phyloP scores from a whole-genome alignment of 176 grass and related monocot species.

The maize (Zea mays) region DNA sequence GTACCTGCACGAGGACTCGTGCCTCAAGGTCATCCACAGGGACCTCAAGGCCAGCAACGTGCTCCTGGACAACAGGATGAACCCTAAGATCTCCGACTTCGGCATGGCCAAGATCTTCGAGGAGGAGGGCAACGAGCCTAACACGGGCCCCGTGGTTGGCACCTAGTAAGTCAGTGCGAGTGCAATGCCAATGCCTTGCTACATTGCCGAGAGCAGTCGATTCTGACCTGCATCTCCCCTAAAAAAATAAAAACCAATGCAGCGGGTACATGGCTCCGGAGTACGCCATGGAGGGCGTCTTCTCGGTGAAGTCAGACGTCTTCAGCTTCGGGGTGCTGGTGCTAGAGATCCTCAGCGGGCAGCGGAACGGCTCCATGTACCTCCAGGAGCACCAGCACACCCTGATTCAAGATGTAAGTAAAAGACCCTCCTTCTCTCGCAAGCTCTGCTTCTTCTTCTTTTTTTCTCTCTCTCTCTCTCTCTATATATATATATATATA shows the following conservation, averaged over 20 bases:
- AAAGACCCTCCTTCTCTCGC: too few relatives aligned
- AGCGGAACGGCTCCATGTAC: slow-evolving; percentile 68
- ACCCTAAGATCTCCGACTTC: slow-evolving; percentile 95
- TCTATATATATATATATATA: too few relatives aligned
- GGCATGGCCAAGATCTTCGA: slow-evolving; percentile 93
- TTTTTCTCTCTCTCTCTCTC: too few relatives aligned
- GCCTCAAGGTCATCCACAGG: slow-evolving; percentile 73
- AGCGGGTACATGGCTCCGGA: slow-evolving; percentile 96
- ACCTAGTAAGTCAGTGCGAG: slow-evolving; percentile 69
- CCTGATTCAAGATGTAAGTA: slow-evolving; percentile 56
- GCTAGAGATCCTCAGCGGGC: slow-evolving; percentile 84
- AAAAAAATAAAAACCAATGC: background rate
- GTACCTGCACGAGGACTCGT: slow-evolving; percentile 92
- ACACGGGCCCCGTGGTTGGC: slow-evolving; percentile 68
- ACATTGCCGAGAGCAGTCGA: background rate
- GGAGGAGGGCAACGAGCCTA: slow-evolving; percentile 57
- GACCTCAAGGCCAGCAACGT: slow-evolving; percentile 95
- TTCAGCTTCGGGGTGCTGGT: slow-evolving; percentile 88
- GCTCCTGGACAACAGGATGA: slow-evolving; percentile 88
- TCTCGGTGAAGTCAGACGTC: slow-evolving; percentile 92
- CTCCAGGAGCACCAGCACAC: slow-evolving; percentile 61
- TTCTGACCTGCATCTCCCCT: background rate
- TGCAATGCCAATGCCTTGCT: background rate
- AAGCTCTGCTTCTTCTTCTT: background rate
- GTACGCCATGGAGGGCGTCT: slow-evolving; percentile 69